Evolutionary conservation across 2,329 filamentous ascomycete species (phyloP).

Genomic region (Xylaria sp.): DNA sequence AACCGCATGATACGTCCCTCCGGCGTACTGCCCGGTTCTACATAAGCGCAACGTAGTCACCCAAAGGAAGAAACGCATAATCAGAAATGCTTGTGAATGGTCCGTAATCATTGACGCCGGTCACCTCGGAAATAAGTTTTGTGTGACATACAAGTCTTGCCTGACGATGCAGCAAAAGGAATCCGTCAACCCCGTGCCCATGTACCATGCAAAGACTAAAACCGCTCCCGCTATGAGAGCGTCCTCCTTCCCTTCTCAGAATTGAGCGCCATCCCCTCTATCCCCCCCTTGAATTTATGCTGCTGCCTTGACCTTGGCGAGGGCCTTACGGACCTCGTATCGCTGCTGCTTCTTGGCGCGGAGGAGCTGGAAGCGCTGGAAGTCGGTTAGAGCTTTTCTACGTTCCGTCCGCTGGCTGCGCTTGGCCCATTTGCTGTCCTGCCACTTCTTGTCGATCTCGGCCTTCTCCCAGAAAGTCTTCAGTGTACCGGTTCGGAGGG

Average conservation of each 20-base stretch:
- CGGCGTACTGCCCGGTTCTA: slow-evolving; percentile 5
- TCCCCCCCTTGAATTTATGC: slow-evolving; percentile 64
- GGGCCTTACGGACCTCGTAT: slow-evolving; percentile 96
- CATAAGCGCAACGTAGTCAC: slow-evolving; percentile 16
- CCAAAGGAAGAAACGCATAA: slow-evolving; percentile 18
- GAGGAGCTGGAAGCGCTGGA: slow-evolving; percentile 99
- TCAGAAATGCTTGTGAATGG: slow-evolving; percentile 59
- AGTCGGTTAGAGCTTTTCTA: slow-evolving; percentile 94
- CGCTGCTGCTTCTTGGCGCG: slow-evolving; percentile 99
- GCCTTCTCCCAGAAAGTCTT: slow-evolving; percentile 91
- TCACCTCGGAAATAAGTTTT: slow-evolving; percentile 58
- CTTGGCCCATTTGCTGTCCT: slow-evolving; percentile 93
- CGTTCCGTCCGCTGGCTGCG: slow-evolving; percentile 86
- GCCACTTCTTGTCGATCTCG: slow-evolving; percentile 94
- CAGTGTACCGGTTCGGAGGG: slow-evolving; percentile 82
- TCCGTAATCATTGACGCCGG: slow-evolving; percentile 73
- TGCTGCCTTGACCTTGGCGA: slow-evolving; percentile 89
- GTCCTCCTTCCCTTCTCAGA: slow-evolving; percentile 49
- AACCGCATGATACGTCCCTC: slow-evolving; percentile 17
- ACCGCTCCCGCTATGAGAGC: slow-evolving; percentile 50
- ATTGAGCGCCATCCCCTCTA: slow-evolving; percentile 33
- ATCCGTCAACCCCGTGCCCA: slow-evolving; percentile 70
- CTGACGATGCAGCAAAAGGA: slow-evolving; percentile 60
- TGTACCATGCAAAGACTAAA: slow-evolving; percentile 43
- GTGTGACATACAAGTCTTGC: slow-evolving; percentile 74